phyloP scores from a whole-genome alignment of 2,329 filamentous ascomycete species.

The Massarina eburnea region DNA sequence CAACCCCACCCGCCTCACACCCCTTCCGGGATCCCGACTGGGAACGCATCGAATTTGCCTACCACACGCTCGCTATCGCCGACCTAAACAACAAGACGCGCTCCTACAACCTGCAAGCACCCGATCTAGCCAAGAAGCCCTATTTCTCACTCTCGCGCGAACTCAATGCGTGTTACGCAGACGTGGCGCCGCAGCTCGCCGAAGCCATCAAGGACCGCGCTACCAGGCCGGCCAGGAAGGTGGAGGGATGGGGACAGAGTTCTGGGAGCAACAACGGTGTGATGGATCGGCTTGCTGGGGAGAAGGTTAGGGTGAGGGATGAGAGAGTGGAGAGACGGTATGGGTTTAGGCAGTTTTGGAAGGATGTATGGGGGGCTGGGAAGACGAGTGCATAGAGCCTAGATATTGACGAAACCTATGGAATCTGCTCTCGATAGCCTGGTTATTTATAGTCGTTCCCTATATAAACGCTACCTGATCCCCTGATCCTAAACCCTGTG shows the following conservation, averaged over 20 bases:
- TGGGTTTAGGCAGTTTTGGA: conserved; percentile 87
- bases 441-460: too few relatives aligned
- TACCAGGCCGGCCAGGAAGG: conserved; percentile 45
- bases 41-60: conserved; percentile 71
- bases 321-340: conserved; percentile 71
- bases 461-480: too few relatives aligned
- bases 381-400: neutral
- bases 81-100: conserved; percentile 79
- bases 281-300: conserved; percentile 61
- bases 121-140: conserved; percentile 87
- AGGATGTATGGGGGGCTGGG: conserved; percentile 64
- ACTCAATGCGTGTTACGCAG: conserved; percentile 77
- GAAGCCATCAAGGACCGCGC: conserved; percentile 73
- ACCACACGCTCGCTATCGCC: conserved; percentile 73
- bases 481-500: too few relatives aligned
- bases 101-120: conserved; percentile 94
- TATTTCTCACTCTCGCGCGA: conserved; percentile 86
- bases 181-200: conserved; percentile 77
- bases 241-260: conserved; percentile 39
- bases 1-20: conserved; percentile 38
- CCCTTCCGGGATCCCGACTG: conserved; percentile 81
- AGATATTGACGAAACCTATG: neutral
- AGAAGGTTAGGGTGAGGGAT: conserved; percentile 68
- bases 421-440: too few relatives aligned
- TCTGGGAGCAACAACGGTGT: conserved; percentile 55